Conservation (phyloP, 208 protist genomes). For the Borovskyia barvae region DNA sequence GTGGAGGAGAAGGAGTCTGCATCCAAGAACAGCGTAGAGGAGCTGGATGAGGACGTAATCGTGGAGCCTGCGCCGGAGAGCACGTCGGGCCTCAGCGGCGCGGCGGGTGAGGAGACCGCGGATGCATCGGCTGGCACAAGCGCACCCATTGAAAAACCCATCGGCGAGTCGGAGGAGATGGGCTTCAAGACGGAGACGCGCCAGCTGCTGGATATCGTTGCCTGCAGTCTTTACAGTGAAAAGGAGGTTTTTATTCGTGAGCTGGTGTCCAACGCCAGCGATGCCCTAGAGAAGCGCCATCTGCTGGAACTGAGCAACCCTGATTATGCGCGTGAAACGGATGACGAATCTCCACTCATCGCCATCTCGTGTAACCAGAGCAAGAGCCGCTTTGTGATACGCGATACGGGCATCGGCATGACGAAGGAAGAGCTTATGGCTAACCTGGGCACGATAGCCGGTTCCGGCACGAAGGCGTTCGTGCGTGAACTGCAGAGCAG, state of each 20-base stretch:
- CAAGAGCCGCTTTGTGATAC: conserved; percentile 89
- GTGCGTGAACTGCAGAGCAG: conserved; percentile 81
- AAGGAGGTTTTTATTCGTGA: conserved; percentile 99
- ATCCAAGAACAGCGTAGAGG: conserved; percentile 19
- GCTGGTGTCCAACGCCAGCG: conserved; percentile 97
- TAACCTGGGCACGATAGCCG: conserved; percentile 96
- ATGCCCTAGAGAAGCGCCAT: conserved; percentile 97
- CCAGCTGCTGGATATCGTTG: conserved; percentile 98
- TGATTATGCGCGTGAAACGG: conserved; percentile 71
- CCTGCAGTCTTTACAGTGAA: conserved; percentile 97
- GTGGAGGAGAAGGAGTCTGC: conserved; percentile 17
- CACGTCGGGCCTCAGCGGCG: conserved; percentile 6
- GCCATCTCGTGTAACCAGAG: conserved; percentile 90
- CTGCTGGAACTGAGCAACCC: conserved; percentile 85
- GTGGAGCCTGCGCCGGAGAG: conserved; percentile 65
- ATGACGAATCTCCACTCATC: conserved; percentile 83
- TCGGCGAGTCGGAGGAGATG: conserved; percentile 84
- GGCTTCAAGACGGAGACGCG: conserved; percentile 98
- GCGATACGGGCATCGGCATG: conserved; percentile 98
- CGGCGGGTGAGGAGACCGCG: conserved; percentile 7
- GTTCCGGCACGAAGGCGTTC: conserved; percentile 90
- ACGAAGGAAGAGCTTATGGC: conserved; percentile 94
- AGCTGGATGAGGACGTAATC: conserved; percentile 85
- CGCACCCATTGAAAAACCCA: conserved; percentile 49
- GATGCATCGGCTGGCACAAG: conserved; percentile 13